Evolutionary conservation across 495 filamentous ascomycete genomes (phyloP).

Genomic region (Aspergillus sclerotiicarbonarius): DNA sequence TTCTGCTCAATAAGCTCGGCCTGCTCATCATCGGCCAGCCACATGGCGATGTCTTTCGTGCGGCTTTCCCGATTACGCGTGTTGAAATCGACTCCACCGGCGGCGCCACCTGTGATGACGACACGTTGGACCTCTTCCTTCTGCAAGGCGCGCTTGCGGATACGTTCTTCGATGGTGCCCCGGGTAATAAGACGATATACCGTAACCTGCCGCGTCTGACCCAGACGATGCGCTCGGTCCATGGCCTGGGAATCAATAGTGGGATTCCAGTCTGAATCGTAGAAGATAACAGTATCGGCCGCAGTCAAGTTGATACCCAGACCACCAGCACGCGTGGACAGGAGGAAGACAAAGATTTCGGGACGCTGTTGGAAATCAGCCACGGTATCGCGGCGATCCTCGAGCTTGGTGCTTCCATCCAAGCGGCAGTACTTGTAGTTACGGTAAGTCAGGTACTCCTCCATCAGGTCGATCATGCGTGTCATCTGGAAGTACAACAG

Average conservation of each 20-base stretch:
- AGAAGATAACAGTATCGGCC: constrained; percentile 96
- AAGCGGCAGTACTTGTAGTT: constrained; percentile 98
- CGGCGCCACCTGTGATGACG: constrained; percentile 88
- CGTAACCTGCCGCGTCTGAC: constrained; percentile 92
- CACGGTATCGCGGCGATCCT: constrained; percentile 95
- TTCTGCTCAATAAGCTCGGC: constrained; percentile 86
- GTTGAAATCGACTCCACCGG: constrained; percentile 87
- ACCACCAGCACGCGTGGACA: constrained; percentile 94
- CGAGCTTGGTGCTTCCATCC: constrained; percentile 96
- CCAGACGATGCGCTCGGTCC: constrained; percentile 97
- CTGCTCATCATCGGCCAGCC: constrained; percentile 94
- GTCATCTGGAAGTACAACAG: constrained; percentile 99
- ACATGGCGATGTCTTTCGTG: constrained; percentile 94
- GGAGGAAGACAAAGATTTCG: constrained; percentile 93
- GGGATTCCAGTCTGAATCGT: constrained; percentile 99
- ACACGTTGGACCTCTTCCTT: constrained; percentile 99
- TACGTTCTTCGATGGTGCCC: constrained; percentile 96
- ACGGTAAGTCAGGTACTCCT: constrained; percentile 96
- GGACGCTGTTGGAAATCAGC: constrained; percentile 91
- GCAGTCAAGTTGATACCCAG: constrained; percentile 96
- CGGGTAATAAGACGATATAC: constrained; percentile 97
- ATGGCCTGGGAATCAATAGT: constrained; percentile 98
- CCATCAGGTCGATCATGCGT: constrained; percentile 99
- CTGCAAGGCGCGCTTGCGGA: constrained; percentile 93
- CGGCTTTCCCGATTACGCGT: constrained; percentile 85